Evolutionary conservation across 495 filamentous ascomycete genomes (phyloP), one percentile per base, ranked within the genome.

Genomic region (Talaromyces proteolyticus): DNA sequence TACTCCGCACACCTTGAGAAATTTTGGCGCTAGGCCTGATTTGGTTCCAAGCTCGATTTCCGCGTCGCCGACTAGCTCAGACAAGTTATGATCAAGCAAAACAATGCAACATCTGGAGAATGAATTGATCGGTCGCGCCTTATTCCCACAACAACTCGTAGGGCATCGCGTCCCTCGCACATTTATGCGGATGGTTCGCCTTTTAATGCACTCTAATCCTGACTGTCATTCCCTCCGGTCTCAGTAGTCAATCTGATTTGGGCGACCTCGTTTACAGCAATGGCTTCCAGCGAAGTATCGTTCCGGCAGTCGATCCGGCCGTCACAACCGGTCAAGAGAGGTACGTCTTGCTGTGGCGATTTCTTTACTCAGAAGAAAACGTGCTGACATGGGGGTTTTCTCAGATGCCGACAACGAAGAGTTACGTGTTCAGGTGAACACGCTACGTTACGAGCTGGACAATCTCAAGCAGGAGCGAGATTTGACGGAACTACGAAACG

Each of bases 391-490:
- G 6, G 21, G 5, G 26, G 5, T 12, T 17, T n/a, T 2, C 47
- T 1, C 41, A 74, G 69, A 75, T 57, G 47, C 54, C n/a, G 68
- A 72, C 46, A 89, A 86, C 52, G 85, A 89, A 37, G 79, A 82
- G 50, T 63, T 89, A 4, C 79, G 85, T 26, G 77, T 84, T 1
- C 81, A 87, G 62, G 61, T 88, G 20, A 84, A 82, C 54, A 79
- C 82, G 4, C 64, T 87, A 29, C 78, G 75, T 47, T 89, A 87
- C 67, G 86, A 89, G 54, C 59, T 89, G 26, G 76, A 92, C 59
- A 72, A 78, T 10, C 72, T 89, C 53, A 91, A 89, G 54, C 89
- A 95, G 48, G 93, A 96, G 61, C 83, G 88, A 54, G 91, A 94
- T 37, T 70, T 96, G 42, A 68, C 82, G 45, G 76, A 74, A 3